Base-by-base conservation (phyloP, 2,329 filamentous ascomycete genomes). In the Cyphellophora europaea region DNA sequence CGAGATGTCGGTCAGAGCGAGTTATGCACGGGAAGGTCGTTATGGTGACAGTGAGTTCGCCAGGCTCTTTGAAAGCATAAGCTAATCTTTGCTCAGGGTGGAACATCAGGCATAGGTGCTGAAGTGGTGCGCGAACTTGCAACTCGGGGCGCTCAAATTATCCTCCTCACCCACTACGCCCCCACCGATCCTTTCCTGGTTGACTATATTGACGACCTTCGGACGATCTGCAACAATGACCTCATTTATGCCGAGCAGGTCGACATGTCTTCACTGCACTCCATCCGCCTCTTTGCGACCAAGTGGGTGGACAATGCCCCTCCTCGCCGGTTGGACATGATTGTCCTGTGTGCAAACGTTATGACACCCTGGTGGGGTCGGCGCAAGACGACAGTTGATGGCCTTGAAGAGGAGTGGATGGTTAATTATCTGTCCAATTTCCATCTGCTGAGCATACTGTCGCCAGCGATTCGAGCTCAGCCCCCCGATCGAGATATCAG, bases 301-400 rank as follows among this genome's bases (percentile, higher is more conserved):
- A 89, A 86, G 65, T 98, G 93, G 89, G 86, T 98, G 47, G 89
- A 98, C 58, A 96, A 95, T 57, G 75, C 83, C 14, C 89, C 91
- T 3, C 85, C 88, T 6, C 72, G 93, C 37, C 71, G 93, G 31
- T 66, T 98, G 5, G 91, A 98, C 57, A 88, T 89, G 77, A 66
- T 98, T 30, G 74, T 98, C 13, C 70, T 98, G 12, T 94, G 87
- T 57, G 91, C 81, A 6, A 82, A 82, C 29, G 81, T 80, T 0
- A 65, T 87, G 47, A 84, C 81, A 4, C 79, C 85, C 2, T 72
- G 72, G 8, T 82, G 78, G 2, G 68, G 71, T 4, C 62, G 66
- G 44, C 66, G 73, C 17, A 63, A 58, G 2, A 64, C 73, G 45
- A 93, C 87, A 0, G 61, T 68, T 5, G 87, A 95, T 52, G 87